Percentiles rank a stretch among this genome's conserved stretches.
phyloP scores from a whole-genome alignment of 164 flowering plant species.

The Buxus sempervirens region DNA sequence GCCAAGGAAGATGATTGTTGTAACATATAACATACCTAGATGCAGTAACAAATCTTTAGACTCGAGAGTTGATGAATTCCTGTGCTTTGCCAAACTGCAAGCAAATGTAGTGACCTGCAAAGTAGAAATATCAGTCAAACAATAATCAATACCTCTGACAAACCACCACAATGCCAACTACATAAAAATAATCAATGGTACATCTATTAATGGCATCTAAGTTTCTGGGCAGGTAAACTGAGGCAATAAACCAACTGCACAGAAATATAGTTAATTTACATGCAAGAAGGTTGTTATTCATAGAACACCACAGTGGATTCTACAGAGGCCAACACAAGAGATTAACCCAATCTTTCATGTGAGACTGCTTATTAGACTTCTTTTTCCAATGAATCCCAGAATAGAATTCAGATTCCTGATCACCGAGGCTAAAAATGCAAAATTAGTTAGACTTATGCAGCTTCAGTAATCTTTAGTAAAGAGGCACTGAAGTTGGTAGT shows the following conservation, averaged over 20 bases:
- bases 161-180: background rate
- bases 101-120: slow-evolving; percentile 87
- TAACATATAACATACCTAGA: slow-evolving; percentile 49
- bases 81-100: slow-evolving; percentile 89
- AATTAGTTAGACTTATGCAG: no score
- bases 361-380: no score
- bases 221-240: background rate
- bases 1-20: background rate
- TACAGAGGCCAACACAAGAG: no score
- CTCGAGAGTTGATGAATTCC: slow-evolving; percentile 90
- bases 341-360: no score
- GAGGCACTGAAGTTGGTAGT: no score
- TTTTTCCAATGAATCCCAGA: no score
- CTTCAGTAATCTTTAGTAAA: no score
- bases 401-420: no score
- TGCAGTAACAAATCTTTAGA: no score
- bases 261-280: background rate
- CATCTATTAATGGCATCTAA: background rate
- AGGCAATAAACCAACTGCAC: background rate
- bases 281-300: background rate
- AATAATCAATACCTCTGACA: slow-evolving; percentile 5
- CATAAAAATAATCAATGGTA: background rate
- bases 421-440: no score
- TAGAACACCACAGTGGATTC: no score
- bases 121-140: slow-evolving; percentile 11